Evolutionary conservation across 805 yeast genomes (phyloP), one percentile per base, ranked within the genome.

Genomic region (Saccharomycopsis lassenensis): DNA sequence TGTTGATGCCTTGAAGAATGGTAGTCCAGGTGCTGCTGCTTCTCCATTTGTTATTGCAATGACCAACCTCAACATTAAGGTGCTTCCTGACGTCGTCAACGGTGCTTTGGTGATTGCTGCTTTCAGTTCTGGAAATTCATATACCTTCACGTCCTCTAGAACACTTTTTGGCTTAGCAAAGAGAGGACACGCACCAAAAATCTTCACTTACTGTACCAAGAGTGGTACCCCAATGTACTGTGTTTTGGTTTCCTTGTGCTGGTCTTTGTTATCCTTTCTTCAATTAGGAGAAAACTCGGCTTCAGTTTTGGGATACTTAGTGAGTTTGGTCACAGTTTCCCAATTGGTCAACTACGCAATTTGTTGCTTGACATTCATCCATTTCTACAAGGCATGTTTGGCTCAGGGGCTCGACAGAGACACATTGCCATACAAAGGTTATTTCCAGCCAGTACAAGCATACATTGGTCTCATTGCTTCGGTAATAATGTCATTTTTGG

Each of bases 31-130:
- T 38, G 94, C 82, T 1, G 79, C 75, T 24, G 74, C 83, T 4
- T 75, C 86, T 14, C 91, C 94, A 1, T 83, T 78, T 49, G 91
- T 82, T 35, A 72, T 85, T 48, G 89, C 89, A 2, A 84, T 85
- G 85, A 66, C 64, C 37, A 71, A 76, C 44, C 58, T 83, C 49
- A 68, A 71, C 1, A 78, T 85, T 36, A 69, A 62, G 23, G 77
- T 69, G 0, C 61, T 84, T 32, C 93, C 93, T 22, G 71, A 77
- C 50, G 66, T 85, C 42, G 85, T 86, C 39, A 86, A 86, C 56
- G 93, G 73, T 1, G 70, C 83, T 21, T 66, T 85, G 37, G 63
- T 85, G 37, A 64, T 83, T 4, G 70, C 91, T 1, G 80, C 87
- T 0, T 77, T 83, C 46, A 76, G 86, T 24, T 86, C 94, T 2